Base-by-base conservation (phyloP, 2,329 filamentous ascomycete species). In the Emericellopsis cladophorae region DNA sequence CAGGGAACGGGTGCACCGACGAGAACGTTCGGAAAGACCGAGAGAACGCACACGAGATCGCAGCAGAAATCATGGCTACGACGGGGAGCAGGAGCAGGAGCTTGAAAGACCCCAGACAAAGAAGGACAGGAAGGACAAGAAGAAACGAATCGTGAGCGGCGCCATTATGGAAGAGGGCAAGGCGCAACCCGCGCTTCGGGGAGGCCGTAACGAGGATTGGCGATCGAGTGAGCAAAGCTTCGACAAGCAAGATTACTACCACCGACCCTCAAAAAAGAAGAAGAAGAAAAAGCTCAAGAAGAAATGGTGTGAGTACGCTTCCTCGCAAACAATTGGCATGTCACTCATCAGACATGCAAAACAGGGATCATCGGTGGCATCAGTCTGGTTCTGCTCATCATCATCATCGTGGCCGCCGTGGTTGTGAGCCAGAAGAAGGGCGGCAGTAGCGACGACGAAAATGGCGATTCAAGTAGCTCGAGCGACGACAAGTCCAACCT, bases 401-500 rank as follows among this genome's bases (percentile, higher is more conserved):
- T 88, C 44, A 72, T 85, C 49, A 79, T 86, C 37, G 70, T 76
- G 2, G 73, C 81, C 16, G 81, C 74, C 0, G 76, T 84, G 4
- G 72, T 79, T 7, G 74, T 79, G 33, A 77, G 72, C 47, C 79
- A 82, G 46, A 73, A 73, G 15, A 51, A 54, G 16, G 44, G 40
- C 24, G 59, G 50, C 15, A 12, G 26, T 7, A 12, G 9, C 8
- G 12, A 29, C 4, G 6, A 7, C 6, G 26, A 9, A 4, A 29
- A 12, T 12, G 47, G 44, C 18, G 43, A 40, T 34, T 40, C 41
- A 7, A 52, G 49, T n/a, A 49, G 47, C n/a, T 54, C 49, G 24
- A 7, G 26, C 26, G 26, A 7, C 9, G 26, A 29, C 26, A 29
- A 29, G 6, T 55, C 51, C 34, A 53, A 51, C 42, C 59, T 84